Evolutionary conservation across 179 eudicot genomes (phyloP), one percentile per base, ranked within the genome.

Genomic region (Beta lomatogona): DNA sequence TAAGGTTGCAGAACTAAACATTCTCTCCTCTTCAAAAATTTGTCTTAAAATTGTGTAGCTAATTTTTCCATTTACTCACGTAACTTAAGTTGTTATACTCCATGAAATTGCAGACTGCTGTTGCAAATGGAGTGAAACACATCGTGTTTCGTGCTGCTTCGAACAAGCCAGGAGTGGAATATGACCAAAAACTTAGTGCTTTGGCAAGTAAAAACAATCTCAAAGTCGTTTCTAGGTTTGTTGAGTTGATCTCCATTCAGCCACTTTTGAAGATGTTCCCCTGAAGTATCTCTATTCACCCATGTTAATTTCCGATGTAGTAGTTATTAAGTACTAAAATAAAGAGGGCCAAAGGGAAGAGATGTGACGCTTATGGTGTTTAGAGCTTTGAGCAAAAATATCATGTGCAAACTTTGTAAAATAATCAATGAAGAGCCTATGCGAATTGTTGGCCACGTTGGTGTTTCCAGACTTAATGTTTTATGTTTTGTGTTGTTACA

Each of bases 51-150:
- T 36, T 36, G 41, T 36, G 41, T 36, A 36, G 41, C 41, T 36
- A 25, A 1, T 25, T 25, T 25, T 0, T 0, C 1, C 28, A 36
- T 36, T 2, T 36, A 36, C 41, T 36, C 41, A 36, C 2, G 41
- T 36, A 36, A 36, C 41, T 36, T 36, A 36, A 0, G 41, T 36
- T 36, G 2, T 36, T 36, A 36, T 36, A 10, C 6, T 46, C 0
- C 9, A 45, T 70, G 55, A 19, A 18, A 28, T 18, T 70, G 55
- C 74, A 70, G 74, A 70, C 74, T 44, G 74, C 74, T 0, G 74
- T 70, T 2, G 74, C 74, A 70, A 70, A 70, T 46, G 74, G 74
- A 70, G 74, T 46, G 74, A 70, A 70, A 9, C 55, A 70, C 28
- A 48, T 70, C 2, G 74, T 45, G 14, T 70, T 70, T 14, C 55